Percentiles rank a stretch among this genome's conserved stretches.
Conservation (phyloP, 176 grass and related monocot genomes). For the Carex myosuroides region DNA sequence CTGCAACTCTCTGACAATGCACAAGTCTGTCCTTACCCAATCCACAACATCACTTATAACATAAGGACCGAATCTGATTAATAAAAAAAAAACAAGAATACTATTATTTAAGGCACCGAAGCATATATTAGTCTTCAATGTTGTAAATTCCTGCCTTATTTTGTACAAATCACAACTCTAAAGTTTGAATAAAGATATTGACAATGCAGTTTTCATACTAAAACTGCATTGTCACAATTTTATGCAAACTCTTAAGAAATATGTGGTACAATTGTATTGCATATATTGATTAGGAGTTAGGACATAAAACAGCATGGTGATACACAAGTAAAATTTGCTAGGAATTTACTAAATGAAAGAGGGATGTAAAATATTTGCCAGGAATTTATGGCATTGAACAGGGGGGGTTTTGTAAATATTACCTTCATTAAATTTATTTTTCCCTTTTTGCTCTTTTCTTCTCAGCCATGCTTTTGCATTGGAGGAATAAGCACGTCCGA, state of each 20-base stretch:
- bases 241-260: not conserved
- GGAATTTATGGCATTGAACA: too few species aligned
- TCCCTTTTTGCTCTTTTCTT: not conserved
- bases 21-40: not conserved
- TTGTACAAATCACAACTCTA: not conserved
- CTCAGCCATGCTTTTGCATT: conserved; percentile 3
- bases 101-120: not conserved
- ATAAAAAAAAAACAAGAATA: not conserved
- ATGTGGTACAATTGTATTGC: not conserved
- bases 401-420: not conserved
- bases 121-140: too few species aligned
- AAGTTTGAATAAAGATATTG: too few species aligned
- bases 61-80: not conserved
- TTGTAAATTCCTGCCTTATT: not conserved
- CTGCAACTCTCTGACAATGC: not conserved
- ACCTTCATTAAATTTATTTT: not conserved
- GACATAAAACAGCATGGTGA: not conserved
- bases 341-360: too few species aligned
- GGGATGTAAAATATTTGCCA: too few species aligned
- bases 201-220: too few species aligned
- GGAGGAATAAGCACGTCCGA: conserved; percentile 12
- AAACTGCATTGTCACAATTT: too few species aligned
- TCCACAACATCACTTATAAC: not conserved
- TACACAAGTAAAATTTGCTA: not conserved
- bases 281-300: not conserved